Evolutionary conservation across 306 rosid genomes (phyloP).

Genomic region (Vigna reflexopilosa): DNA sequence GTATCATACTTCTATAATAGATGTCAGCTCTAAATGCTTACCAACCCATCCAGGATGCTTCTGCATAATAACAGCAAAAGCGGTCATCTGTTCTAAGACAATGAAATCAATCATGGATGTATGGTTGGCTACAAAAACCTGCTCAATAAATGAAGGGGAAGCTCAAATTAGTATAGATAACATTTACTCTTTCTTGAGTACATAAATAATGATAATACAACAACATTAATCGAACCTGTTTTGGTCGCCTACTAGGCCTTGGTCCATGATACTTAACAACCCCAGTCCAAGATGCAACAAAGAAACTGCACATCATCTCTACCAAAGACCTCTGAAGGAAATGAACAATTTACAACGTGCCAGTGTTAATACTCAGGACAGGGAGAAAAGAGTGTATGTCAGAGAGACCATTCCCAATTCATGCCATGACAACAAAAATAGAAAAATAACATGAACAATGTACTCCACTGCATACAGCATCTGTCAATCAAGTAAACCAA

Average conservation of each 20-base stretch:
- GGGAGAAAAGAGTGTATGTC: background rate
- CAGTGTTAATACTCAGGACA: constrained; percentile 21
- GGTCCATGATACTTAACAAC: constrained; percentile 99
- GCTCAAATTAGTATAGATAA: constrained; percentile 18
- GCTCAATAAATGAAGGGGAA: constrained; percentile 44
- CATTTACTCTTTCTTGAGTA: constrained; percentile 23
- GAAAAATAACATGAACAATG: constrained; percentile 9
- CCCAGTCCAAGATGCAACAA: constrained; percentile 99
- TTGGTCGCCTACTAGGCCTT: constrained; percentile 89
- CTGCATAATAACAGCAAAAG: constrained; percentile 98
- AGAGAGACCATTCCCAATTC: background rate
- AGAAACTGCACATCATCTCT: constrained; percentile 96
- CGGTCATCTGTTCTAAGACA: constrained; percentile 96
- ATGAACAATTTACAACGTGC: constrained; percentile 22
- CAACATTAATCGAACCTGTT: constrained; percentile 62
- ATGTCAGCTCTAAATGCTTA: constrained; percentile 51
- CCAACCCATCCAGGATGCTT: constrained; percentile 99
- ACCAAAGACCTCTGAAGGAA: constrained; percentile 80
- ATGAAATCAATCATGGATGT: constrained; percentile 99
- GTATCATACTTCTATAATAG: constrained; percentile 1
- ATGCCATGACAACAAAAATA: background rate
- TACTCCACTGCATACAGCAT: constrained; percentile 25
- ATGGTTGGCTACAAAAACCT: constrained; percentile 98
- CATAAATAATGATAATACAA: constrained; percentile 24
- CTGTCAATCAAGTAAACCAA: constrained; percentile 23